phyloP scores from a whole-genome alignment of 2,329 filamentous ascomycete species.

The Lasiodiplodia hormozganensis region DNA sequence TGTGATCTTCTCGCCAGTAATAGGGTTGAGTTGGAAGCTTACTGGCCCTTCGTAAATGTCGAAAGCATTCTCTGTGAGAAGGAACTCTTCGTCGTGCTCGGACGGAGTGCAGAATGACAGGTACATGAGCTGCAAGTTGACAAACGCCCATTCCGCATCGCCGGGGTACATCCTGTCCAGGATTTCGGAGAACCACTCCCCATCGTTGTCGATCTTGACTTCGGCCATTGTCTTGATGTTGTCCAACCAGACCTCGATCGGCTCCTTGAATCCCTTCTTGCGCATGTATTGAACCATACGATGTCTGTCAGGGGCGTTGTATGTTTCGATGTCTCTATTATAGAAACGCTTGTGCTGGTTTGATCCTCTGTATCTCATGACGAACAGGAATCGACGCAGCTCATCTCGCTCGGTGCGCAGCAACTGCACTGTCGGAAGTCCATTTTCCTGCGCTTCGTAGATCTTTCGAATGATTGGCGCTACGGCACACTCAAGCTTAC shows the following conservation, averaged over 20 bases:
- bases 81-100: conserved; percentile 39
- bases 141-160: conserved; percentile 42
- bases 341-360: conserved; percentile 45
- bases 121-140: conserved; percentile 38
- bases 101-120: conserved; percentile 42
- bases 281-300: conserved; percentile 42
- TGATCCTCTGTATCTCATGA: conserved; percentile 54
- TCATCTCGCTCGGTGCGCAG: conserved; percentile 44
- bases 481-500: conserved; percentile 37
- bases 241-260: conserved; percentile 46
- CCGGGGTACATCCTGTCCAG: conserved; percentile 36
- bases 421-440: conserved; percentile 38
- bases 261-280: conserved; percentile 37
- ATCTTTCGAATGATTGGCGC: conserved; percentile 35
- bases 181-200: conserved; percentile 39
- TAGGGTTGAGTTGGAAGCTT: conserved; percentile 1
- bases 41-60: conserved; percentile 41
- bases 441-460: conserved; percentile 33
- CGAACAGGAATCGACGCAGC: conserved; percentile 55
- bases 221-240: conserved; percentile 44
- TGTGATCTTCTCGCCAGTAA: conserved; percentile 14
- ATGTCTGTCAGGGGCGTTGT: conserved; percentile 40
- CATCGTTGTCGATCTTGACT: conserved; percentile 38
- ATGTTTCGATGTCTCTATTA: conserved; percentile 42
- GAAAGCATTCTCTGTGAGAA: conserved; percentile 45